phyloP scores from a whole-genome alignment of 2,329 filamentous ascomycete genomes.

The Ophiosphaerella korrae region DNA sequence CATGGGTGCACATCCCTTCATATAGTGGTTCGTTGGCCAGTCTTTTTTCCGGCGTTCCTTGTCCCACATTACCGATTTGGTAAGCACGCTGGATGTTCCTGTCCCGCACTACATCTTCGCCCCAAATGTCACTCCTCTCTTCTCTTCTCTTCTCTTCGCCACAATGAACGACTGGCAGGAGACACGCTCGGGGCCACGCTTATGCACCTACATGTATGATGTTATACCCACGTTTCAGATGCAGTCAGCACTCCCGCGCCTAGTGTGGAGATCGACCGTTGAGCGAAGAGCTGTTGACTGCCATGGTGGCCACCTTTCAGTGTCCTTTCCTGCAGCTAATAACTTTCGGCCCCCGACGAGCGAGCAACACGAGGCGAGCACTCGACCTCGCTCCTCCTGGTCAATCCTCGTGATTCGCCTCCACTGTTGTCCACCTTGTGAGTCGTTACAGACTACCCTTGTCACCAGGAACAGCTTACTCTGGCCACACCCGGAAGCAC shows the following conservation, averaged over 20 bases:
- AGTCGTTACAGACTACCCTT: no score
- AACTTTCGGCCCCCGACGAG: conserved; percentile 30
- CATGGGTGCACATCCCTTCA: not conserved
- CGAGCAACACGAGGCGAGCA: conserved; percentile 7
- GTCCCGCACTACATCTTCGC: not conserved
- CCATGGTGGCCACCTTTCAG: not conserved
- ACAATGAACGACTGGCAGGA: not conserved
- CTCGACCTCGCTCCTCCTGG: not conserved
- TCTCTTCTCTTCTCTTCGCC: not conserved
- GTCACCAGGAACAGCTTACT: no score
- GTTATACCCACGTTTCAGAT: conserved; percentile 9
- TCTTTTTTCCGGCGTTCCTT: not conserved
- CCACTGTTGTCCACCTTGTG: not conserved
- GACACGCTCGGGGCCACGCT: not conserved
- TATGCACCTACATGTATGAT: not conserved
- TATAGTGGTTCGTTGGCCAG: not conserved
- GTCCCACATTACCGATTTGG: not conserved
- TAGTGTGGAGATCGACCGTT: conserved; percentile 8
- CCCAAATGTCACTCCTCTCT: not conserved
- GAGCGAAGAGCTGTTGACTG: not conserved
- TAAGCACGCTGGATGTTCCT: not conserved
- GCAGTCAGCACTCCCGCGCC: conserved; percentile 11
- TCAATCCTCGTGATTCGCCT: not conserved
- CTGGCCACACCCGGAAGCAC: no score
- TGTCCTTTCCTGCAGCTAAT: conserved; percentile 17